Base-by-base conservation (phyloP, 352 stramenopile genomes). In the Pythium rhizo-oryzae region DNA sequence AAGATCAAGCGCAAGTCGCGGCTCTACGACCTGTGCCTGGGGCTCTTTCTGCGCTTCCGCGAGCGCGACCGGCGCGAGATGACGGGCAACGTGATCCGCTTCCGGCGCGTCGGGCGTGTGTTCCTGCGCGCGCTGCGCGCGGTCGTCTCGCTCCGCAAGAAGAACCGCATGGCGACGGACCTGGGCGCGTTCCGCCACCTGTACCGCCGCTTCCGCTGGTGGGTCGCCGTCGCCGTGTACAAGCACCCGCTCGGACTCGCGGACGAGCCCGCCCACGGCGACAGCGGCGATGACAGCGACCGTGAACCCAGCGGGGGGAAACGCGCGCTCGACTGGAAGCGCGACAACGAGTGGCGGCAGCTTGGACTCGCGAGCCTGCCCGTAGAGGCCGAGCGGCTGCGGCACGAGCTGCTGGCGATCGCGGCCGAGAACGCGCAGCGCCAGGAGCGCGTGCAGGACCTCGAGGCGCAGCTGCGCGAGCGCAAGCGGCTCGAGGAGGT, bases 1-100 rank as follows among this genome's bases (percentile, higher is more conserved):
- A 68, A 70, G 61, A 74, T 81, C 65, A 73, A 78, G 50, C 70
- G 70, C 59, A 81, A 78, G 59, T 74, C 67, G n/a, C 61, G 62
- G n/a, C 62, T 77, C 9, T 76, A 81, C 39, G 74, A 81, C 19
- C 68, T 78, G 13, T 77, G 74, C 60, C 61, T 81, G 13, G 47
- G 66, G 33, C 51, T 76, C 35, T 81, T 74, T 46, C 55, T 81
- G 52, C 63, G 65, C 15, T 81, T 67, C 51, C 66, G 71, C 8
- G 71, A 81, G 44, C 71, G 71, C 18, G 71, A 81, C 46, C 70
- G 68, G 8, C 71, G 69, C 8, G 43, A 35, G 13, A 73, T 78
- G 37, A 71, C 63, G 15, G 71, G 56, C 25, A 76, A 75, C 52
- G 56, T 71, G 25, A 69, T 81, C 41, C 13, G 66, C 19, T 81